These are phyloP conservation scores for Hymenoscyphus infarciens DNA, from an alignment of 2,329 filamentous ascomycete genomes.

Conservation along the genomic window DNA sequence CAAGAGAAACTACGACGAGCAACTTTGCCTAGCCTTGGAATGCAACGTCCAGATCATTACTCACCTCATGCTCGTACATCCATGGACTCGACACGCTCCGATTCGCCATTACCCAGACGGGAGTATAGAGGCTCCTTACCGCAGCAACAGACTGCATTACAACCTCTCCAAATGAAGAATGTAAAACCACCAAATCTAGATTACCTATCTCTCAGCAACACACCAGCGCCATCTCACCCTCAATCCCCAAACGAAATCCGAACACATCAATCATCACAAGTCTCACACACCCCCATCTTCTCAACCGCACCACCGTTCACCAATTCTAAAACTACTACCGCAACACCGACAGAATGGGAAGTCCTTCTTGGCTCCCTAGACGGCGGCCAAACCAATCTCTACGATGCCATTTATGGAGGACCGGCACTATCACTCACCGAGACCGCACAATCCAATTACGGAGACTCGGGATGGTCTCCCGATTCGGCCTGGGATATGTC, in stretches of 20 bases:
- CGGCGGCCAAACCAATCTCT: slow-evolving; percentile 76
- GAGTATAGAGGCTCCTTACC: slow-evolving; percentile 37
- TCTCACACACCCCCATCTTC: slow-evolving; percentile 35
- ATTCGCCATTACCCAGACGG: slow-evolving; percentile 39
- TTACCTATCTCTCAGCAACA: slow-evolving; percentile 53
- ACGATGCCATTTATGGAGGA: slow-evolving; percentile 75
- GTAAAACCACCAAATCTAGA: slow-evolving; percentile 49
- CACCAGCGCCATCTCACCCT: slow-evolving; percentile 45
- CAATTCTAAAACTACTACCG: slow-evolving; percentile 38
- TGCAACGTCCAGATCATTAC: slow-evolving; percentile 20
- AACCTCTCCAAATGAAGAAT: slow-evolving; percentile 18
- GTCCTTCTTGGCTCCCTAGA: slow-evolving; percentile 76
- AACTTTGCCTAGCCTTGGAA: slow-evolving; percentile 45
- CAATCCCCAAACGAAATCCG: slow-evolving; percentile 42
- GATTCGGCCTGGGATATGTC: slow-evolving; percentile 47
- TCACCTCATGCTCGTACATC: slow-evolving; percentile 29
- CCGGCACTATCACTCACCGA: slow-evolving; percentile 38
- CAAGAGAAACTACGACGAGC: slow-evolving; percentile 57
- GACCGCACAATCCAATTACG: slow-evolving; percentile 24
- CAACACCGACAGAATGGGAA: slow-evolving; percentile 75
- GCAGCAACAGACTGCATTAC: slow-evolving; percentile 22
- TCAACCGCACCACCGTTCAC: slow-evolving; percentile 27
- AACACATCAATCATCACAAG: slow-evolving; percentile 39
- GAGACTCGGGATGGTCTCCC: slow-evolving; percentile 47
- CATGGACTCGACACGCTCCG: slow-evolving; percentile 25